Evolutionary conservation across 1,139 yeast species (phyloP).

Genomic region (Candida mesenterica): DNA sequence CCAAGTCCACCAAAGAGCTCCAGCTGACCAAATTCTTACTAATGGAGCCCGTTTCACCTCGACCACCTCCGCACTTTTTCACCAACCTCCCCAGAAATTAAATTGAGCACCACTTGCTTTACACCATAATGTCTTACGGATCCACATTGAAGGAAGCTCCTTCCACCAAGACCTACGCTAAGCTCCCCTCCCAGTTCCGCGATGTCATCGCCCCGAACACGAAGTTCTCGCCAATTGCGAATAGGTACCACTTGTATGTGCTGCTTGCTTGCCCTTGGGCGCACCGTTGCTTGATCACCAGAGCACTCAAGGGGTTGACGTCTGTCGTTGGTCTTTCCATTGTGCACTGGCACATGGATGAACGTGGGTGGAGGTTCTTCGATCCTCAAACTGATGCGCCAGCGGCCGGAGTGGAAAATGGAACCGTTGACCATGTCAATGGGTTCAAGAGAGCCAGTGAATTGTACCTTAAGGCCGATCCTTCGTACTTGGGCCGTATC

Average conservation of each 20-base stretch:
- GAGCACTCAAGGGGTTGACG: constrained; percentile 76
- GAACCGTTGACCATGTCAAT: constrained; percentile 67
- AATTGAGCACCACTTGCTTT: too few relatives aligned
- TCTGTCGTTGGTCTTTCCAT: constrained; percentile 64
- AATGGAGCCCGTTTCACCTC: too few relatives aligned
- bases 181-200: constrained; percentile 51
- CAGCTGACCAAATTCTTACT: too few relatives aligned
- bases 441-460: constrained; percentile 62
- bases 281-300: constrained; percentile 74
- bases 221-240: constrained; percentile 67
- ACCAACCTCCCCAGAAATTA: too few relatives aligned
- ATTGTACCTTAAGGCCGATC: constrained; percentile 70
- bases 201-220: constrained; percentile 60
- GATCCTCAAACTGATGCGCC: constrained; percentile 27
- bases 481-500: constrained; percentile 74
- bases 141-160: constrained; percentile 1
- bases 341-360: constrained; percentile 87
- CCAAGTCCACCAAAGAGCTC: too few relatives aligned
- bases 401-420: constrained; percentile 31
- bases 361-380: constrained; percentile 81
- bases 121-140: constrained; percentile 1
- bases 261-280: constrained; percentile 97
- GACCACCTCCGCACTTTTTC: too few relatives aligned
- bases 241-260: constrained; percentile 85
- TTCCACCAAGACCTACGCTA: constrained; percentile 33